A percentile compares a stretch with the other conserved stretches of the same genome.
Conservation (phyloP, 2,329 filamentous ascomycete species). For the Akanthomyces uredinophilus region DNA sequence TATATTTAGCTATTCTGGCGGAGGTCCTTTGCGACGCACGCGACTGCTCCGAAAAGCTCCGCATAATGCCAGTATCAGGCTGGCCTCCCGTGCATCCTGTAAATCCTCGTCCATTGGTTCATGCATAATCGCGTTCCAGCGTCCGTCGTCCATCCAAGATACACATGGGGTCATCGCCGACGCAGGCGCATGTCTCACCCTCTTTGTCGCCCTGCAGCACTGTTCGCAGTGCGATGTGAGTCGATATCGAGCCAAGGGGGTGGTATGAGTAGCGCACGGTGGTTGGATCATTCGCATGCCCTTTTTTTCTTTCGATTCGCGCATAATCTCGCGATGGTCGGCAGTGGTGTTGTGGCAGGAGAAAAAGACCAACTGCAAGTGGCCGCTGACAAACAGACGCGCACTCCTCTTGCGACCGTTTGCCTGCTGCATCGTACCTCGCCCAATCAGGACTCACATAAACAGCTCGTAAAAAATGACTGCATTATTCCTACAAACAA, state of each 20-base stretch:
- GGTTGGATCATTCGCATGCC: neutral
- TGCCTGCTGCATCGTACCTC: neutral
- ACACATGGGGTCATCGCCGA: too few relatives aligned
- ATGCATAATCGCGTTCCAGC: neutral
- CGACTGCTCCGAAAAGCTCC: constrained; percentile 2
- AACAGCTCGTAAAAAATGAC: neutral
- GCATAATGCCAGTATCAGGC: neutral
- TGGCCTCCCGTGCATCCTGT: neutral
- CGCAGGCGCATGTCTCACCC: too few relatives aligned
- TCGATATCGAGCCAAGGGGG: neutral
- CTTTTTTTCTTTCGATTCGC: neutral
- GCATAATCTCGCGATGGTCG: neutral
- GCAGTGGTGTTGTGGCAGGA: neutral
- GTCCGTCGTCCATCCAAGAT: neutral
- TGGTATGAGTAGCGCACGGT: neutral
- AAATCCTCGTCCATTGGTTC: neutral
- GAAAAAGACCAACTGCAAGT: neutral
- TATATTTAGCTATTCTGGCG: neutral
- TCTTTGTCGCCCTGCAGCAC: neutral
- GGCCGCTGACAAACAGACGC: neutral
- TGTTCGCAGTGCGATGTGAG: neutral
- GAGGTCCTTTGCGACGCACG: neutral
- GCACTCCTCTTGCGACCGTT: neutral
- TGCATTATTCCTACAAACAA: neutral
- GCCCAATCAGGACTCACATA: neutral